Percentiles rank a stretch among this genome's conserved stretches.
phyloP scores from a whole-genome alignment of 1,139 yeast genomes.

The Pichia sp. region DNA sequence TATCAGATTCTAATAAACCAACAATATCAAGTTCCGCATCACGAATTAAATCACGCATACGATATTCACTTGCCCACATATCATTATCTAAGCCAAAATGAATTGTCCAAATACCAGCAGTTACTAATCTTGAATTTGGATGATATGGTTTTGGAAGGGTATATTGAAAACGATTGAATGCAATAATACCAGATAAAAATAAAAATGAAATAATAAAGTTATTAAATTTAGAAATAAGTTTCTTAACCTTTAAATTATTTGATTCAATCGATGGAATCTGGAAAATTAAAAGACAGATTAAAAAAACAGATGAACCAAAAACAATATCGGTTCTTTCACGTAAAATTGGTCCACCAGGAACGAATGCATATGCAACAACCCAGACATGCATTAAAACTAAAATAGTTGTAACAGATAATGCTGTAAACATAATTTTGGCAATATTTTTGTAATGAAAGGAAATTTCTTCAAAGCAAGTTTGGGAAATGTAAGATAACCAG shows the following conservation, averaged over 20 bases:
- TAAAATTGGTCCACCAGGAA: slow-evolving; percentile 83
- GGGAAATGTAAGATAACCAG: slow-evolving; percentile 59
- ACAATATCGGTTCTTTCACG: slow-evolving; percentile 85
- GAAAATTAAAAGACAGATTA: slow-evolving; percentile 36
- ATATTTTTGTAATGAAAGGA: slow-evolving; percentile 16
- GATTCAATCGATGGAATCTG: slow-evolving; percentile 8
- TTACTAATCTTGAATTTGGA: slow-evolving; percentile 65
- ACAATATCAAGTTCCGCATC: slow-evolving; percentile 88
- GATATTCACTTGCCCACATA: slow-evolving; percentile 94
- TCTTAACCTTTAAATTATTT: slow-evolving; percentile 9
- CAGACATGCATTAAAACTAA: slow-evolving; percentile 80
- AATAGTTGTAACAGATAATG: slow-evolving; percentile 50
- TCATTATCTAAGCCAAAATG: slow-evolving; percentile 96
- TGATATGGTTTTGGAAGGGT: slow-evolving; percentile 67
- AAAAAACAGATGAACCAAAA: slow-evolving; percentile 45
- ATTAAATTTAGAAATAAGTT: slow-evolving; percentile 19
- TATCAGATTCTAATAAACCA: slow-evolving; percentile 87
- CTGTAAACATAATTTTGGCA: slow-evolving; percentile 35
- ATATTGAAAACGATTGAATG: slow-evolving; percentile 56
- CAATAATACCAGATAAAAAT: slow-evolving; percentile 33
- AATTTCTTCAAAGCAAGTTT: slow-evolving; percentile 44
- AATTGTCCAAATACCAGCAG: slow-evolving; percentile 97
- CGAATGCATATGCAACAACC: slow-evolving; percentile 98
- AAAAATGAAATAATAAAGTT: slow-evolving; percentile 24
- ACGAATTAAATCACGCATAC: slow-evolving; percentile 76